Evolutionary conservation across 2,329 filamentous ascomycete genomes (phyloP), one percentile per base, ranked within the genome.

Genomic region (Achaetomium macrosporum): DNA sequence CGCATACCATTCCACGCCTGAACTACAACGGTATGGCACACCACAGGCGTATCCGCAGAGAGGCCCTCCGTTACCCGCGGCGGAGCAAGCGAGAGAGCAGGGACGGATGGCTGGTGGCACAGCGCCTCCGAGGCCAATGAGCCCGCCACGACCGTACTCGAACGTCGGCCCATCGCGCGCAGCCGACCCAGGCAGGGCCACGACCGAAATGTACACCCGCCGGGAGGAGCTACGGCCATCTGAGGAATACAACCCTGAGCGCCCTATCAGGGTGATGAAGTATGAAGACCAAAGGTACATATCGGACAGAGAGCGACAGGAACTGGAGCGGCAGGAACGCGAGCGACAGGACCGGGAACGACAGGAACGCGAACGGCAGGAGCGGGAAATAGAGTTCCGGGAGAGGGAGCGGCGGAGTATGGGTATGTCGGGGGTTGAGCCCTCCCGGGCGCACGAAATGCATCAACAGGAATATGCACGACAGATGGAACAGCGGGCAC

Each of bases 11-110:
- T 72, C 71, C 2, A 83, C 81, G 0, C 81, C 80, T 25, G 82
- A 83, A 58, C 65, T 78, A 16, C 76, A 77, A 56, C 76, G 79
- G 55, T 85, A 81, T 59, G 74, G 77, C 33, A 84, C 82, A 2
- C 80, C 82, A 1, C 79, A 82, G 50, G 68, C 71, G 11, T 84
- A 81, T 58, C 68, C 73, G 43, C 73, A 74, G 42, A 73, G 78
- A 36, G 76, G 74, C 4, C 74, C 75, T 1, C 77, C 76, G 39
- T 68, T 72, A 13, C 70, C 64, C 1, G 51, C 70, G 5, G 67
- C 68, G 13, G 81, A 83, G 19, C 74, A 78, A 57, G 66, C 63
- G 37, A 65, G 72, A 54, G 72, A 75, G 10, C 63, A 67, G 10
- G 65, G 64, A 8, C 68, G 71, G 20, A 62, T 72, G 61, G 62